These are phyloP conservation scores for Cordyceps cicadae DNA, from an alignment of 2,329 filamentous ascomycete genomes.

Conservation along the genomic window DNA sequence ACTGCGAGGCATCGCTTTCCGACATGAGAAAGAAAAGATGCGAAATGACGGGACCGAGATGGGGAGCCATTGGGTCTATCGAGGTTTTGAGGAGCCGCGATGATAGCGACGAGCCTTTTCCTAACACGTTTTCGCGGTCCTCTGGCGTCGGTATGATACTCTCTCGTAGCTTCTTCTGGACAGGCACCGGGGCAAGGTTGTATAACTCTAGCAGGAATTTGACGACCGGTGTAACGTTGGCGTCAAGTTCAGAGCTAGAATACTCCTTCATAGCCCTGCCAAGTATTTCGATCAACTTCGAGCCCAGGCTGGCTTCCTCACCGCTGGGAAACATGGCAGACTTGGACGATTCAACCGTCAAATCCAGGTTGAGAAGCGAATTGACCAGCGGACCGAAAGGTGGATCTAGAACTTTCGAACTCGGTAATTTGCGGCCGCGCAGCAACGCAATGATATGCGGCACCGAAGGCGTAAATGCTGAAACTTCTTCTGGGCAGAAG, in stretches of 20 bases:
- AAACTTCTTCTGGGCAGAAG: conserved; percentile 54
- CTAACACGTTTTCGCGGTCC: conserved; percentile 71
- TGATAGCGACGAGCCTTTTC: conserved; percentile 64
- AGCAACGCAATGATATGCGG: conserved; percentile 65
- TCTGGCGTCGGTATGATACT: conserved; percentile 66
- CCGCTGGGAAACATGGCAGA: conserved; percentile 58
- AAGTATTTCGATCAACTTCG: conserved; percentile 62
- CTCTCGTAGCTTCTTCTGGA: conserved; percentile 53
- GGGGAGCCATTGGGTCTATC: conserved; percentile 62
- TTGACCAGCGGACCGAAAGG: conserved; percentile 69
- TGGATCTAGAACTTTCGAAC: conserved; percentile 60
- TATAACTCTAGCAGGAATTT: conserved; percentile 65
- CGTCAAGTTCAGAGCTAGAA: conserved; percentile 62
- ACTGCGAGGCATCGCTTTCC: conserved; percentile 65
- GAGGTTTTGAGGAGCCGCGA: conserved; percentile 71
- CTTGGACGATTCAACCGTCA: conserved; percentile 46
- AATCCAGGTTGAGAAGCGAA: conserved; percentile 68
- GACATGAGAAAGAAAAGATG: conserved; percentile 82
- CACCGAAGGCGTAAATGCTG: conserved; percentile 59
- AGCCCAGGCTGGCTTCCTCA: conserved; percentile 50
- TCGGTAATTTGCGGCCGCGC: conserved; percentile 46
- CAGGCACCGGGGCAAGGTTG: conserved; percentile 54
- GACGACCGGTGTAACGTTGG: conserved; percentile 62
- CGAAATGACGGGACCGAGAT: conserved; percentile 66
- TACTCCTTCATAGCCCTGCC: conserved; percentile 57